A percentile compares a stretch with the other conserved stretches of the same genome.
These are phyloP conservation scores for Colletotrichum lindemuthianum DNA, from an alignment of 2,329 filamentous ascomycete species.

Conservation along the genomic window DNA sequence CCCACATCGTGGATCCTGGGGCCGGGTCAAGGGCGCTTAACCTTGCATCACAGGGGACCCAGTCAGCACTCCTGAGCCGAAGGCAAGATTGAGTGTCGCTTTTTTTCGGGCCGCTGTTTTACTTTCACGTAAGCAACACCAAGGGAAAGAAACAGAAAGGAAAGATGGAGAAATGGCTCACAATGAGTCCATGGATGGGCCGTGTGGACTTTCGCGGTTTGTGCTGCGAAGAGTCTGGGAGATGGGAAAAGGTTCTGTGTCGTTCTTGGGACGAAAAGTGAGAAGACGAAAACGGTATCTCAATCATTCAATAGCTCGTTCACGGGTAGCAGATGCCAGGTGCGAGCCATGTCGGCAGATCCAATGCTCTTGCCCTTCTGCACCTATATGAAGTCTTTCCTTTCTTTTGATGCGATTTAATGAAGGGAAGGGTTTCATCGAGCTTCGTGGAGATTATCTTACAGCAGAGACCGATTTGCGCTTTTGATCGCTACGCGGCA, in stretches of 20 bases:
- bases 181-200: conserved; percentile 1
- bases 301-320: too few species aligned
- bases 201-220: not conserved
- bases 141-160: not conserved
- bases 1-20: conserved; percentile 26
- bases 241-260: conserved; percentile 14
- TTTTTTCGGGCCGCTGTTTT: conserved; percentile 8
- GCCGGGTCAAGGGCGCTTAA: conserved; percentile 34
- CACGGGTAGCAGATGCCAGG: too few species aligned
- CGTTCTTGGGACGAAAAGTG: conserved; percentile 11
- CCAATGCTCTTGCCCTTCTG: too few species aligned
- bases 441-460: too few species aligned
- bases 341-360: too few species aligned
- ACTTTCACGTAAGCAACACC: conserved; percentile 17
- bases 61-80: conserved; percentile 21
- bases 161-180: not conserved
- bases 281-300: not conserved
- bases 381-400: too few species aligned
- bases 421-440: too few species aligned
- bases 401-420: too few species aligned
- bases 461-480: too few species aligned
- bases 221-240: conserved; percentile 24
- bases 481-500: too few species aligned
- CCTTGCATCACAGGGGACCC: conserved; percentile 15
- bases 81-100: conserved; percentile 11